Base-by-base conservation (phyloP, 2,329 filamentous ascomycete genomes). In the Alternaria novae-zelandiae region DNA sequence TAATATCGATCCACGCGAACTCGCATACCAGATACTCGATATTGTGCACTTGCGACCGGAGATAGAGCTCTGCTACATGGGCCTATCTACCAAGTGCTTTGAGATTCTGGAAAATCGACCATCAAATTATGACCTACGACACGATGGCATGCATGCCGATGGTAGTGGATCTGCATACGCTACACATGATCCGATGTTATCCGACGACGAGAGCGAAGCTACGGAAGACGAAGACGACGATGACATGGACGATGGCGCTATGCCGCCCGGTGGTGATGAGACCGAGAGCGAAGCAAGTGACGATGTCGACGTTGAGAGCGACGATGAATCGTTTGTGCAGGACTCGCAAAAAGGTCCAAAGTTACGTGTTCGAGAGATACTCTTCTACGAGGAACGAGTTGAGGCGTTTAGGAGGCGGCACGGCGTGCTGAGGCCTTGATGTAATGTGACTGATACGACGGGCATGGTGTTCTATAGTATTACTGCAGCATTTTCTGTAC, bases 361-460 rank as follows among this genome's bases (percentile, higher is more conserved):
- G 66, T 84, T 94, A 63, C 85, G 88, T 58, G 82, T 95, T 68
- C 84, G 91, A 65, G 91, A 95, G 82, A 95, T 96, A 67, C 79
- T 94, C 66, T 95, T 93, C 79, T 94, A 93, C 73, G 92, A 95
- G 76, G 92, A 95, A 76, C 92, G 93, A 79, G 75, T 79, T 5
- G 89, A 90, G 26, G 90, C 95, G 61, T 95, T 95, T 81, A 91
- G 90, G 78, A 90, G 91, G 30, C 86, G 92, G 64, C 89, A 92
- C 79, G 75, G 76, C 9, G 74, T 75, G 13, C 54, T 79, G 20
- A 72, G 76, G 65, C 76, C 76, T 20, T 55, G 50, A 51, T 13
- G 26, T 49, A 46, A 59, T 36, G 44, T 36, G 36, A 53, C 28
- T 17, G 55, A 59, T 28, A 57, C 43, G 47, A 61, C 20, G 46